Conservation (phyloP, 345 rosid genomes). For the Sisymbrium irio region DNA sequence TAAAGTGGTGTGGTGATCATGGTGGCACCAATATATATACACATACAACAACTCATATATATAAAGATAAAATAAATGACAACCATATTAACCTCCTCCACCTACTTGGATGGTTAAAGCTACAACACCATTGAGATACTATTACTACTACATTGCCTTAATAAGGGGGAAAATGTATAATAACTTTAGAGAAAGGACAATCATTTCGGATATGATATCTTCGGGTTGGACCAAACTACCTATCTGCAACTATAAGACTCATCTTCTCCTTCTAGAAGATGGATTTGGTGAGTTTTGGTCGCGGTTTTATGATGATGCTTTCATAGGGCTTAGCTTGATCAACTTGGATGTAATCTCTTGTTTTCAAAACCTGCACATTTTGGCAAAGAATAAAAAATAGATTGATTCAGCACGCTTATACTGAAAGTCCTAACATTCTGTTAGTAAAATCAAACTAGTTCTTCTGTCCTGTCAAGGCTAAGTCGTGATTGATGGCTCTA, state of each 20-base stretch:
- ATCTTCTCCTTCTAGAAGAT: slow-evolving; percentile 46
- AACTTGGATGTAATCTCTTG: slow-evolving; percentile 87
- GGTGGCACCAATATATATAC: slow-evolving; percentile 34
- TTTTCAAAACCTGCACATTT: slow-evolving; percentile 73
- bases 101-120: slow-evolving; percentile 19
- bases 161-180: background rate
- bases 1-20: slow-evolving; percentile 29
- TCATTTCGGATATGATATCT: slow-evolving; percentile 10
- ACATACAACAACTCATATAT: slow-evolving; percentile 30
- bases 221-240: slow-evolving; percentile 29
- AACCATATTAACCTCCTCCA: slow-evolving; percentile 21
- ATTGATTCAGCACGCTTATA: background rate
- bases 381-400: background rate
- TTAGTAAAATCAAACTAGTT: background rate
- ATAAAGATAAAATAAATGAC: slow-evolving; percentile 15
- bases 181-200: slow-evolving; percentile 9
- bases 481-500: background rate
- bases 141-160: slow-evolving; percentile 22
- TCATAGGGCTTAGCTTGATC: slow-evolving; percentile 78
- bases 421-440: too few species aligned
- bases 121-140: slow-evolving; percentile 27
- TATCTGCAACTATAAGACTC: slow-evolving; percentile 36
- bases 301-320: slow-evolving; percentile 59
- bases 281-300: slow-evolving; percentile 81
- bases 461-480: background rate